Evolutionary conservation across 2,329 filamentous ascomycete genomes (phyloP), one percentile per base, ranked within the genome.

Genomic region (Beauveria brongniartii): DNA sequence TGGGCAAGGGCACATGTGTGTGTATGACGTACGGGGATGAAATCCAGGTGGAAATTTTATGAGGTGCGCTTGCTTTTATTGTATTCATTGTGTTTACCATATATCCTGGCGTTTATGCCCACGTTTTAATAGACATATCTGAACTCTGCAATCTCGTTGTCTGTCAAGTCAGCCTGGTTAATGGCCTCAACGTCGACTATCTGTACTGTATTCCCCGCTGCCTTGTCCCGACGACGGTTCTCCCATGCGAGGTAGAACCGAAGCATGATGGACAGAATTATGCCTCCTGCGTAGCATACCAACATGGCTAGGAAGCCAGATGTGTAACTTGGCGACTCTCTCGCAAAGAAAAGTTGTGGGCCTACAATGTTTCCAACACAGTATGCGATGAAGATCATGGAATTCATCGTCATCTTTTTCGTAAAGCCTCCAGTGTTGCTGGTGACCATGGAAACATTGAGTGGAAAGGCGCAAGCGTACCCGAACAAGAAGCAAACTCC

Each of bases 231-330:
- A 64, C 75, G 78, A 65, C 73, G 76, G 64, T 87, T 87, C 70
- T 82, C 75, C 53, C 71, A 68, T 12, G 69, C 74, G 20, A 86
- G 73, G 59, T 83, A 78, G 66, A 76, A 79, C 16, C 82, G 73
- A 62, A 85, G 71, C 47, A 77, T 77, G 12, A 79, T 66, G 44
- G 66, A 66, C 28, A 63, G 71, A 1, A 77, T 47, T 1, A 83
- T 76, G 55, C 82, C 73, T 24, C 80, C 67, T 0, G 76, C 76
- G 67, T 85, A 86, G 69, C 83, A 87, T 3, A 82, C 79, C 59
- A 88, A 75, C 65, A 87, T 83, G 2, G 82, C 82, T 5, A 81
- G 75, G 64, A 87, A 86, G 0, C 83, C 85, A 44, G 82, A 84
- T 48, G 81, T 78, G 68, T 89, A 90, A 1, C 77, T 73, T 0